Base-by-base conservation (phyloP, 2,329 filamentous ascomycete genomes). In the Fusarium sp. region DNA sequence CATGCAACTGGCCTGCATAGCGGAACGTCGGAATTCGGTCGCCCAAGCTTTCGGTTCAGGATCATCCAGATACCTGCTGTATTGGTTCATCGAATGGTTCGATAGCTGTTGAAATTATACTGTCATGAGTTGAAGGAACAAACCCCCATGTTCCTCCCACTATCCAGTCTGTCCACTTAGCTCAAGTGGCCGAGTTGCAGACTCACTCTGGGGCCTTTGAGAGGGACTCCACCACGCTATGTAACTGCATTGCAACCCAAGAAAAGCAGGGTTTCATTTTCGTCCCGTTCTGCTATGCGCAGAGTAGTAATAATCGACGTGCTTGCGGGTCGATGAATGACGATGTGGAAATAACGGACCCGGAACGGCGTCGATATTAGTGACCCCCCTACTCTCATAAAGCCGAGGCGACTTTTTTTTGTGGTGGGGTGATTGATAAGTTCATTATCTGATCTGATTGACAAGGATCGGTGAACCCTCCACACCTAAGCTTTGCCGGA, bases 351-450 rank as follows among this genome's bases (percentile, higher is more conserved):
- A 5, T 36, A 56, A 40, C 46, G 61, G 42, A 43, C 19, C 19
- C 8, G 31, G n/a, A 24, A 45, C 46, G 55, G 55, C 46, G 46
- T 42, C 26, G 36, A 44, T 10, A 21, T 46, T 34, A 13, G 33
- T 22, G 40, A 31, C 24, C 24, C 56, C 55, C 40, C 42, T 31
- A 31, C 28, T 31, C 21, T 24, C 19, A 51, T 46, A 36, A 43
- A 51, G 60, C 45, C 46, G 36, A 56, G 50, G 36, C 31, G 39
- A 43, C 39, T 28, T 21, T 50, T 50, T 69, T 59, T 59, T 51
- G 44, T 51, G 42, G 67, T 70, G 57, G 67, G 62, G 67, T 70
- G 67, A 69, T 69, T 69, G 67, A 69, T 70, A 69, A 69, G 57
- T 63, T 14, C 34, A 62, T 67, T 69, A 69, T 69, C 67, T 69